Evolutionary conservation across 441 rosid species (phyloP), one percentile per base, ranked within the genome.

Genomic region (Syzygium syzygioides): DNA sequence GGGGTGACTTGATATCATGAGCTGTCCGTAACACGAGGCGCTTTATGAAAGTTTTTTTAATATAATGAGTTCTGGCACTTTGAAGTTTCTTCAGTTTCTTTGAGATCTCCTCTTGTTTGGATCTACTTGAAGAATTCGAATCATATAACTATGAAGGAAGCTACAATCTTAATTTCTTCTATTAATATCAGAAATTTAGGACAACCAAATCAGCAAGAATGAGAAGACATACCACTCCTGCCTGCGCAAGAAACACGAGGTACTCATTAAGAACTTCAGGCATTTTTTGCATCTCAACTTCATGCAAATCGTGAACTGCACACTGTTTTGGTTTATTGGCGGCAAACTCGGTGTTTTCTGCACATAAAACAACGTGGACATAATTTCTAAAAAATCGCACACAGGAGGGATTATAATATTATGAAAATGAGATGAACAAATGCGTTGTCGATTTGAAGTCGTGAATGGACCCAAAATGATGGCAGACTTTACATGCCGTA

Each of bases 221-320:
- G 83, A 86, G 89, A 91, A 87, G 50, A 87, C 88, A 79, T 86
- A 85, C 79, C 94, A 96, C 98, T 98, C 95, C 96, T 86, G 93
- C 91, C 84, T 93, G 92, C 55, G 90, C 94, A 84, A 97, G 96
- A 88, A 96, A 89, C 34, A n/a, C 90, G 52, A 92, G 92, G 93
- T 94, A 96, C 53, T 94, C 94, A 86, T 92, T 80, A 80, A 97
- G 89, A 87, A 92, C 66, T 86, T 94, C 95, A 15, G 91, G 93
- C 93, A 93, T 89, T 92, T 91, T 95, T 89, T 90, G 92, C 90
- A 90, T 93, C 87, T 95, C 95, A 86, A 89, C 89, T 60, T 93
- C 92, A 90, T 87, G 91, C 50, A 90, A 90, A 90, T 90, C 94
- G 91, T 94, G 85, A 54, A 89, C 92, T 59, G 87, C 91, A 64